Base-by-base conservation (phyloP, 441 rosid genomes). In the Mallotus japonicus region DNA sequence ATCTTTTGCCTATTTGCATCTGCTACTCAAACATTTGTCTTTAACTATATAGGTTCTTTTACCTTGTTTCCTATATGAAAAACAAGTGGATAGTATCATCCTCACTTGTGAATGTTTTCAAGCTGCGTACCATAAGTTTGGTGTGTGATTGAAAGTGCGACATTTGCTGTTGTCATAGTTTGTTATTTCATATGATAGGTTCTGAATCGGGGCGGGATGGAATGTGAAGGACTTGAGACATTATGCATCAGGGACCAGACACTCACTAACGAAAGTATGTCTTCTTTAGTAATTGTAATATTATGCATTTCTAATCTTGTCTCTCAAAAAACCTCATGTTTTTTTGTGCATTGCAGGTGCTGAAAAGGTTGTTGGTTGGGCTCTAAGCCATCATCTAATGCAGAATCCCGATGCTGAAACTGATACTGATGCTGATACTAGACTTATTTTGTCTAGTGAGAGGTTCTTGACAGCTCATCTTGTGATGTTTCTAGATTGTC, bases 331-430 rank as follows among this genome's bases (percentile, higher is more conserved):
- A 32, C 58, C 10, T 47, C 69, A 46, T 78, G 17, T 44, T 40
- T 76, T 63, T 44, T 63, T 75, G 58, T 80, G 68, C 59, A 51
- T 73, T 75, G 67, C 85, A 92, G 98, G 89, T 81, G 93, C 92
- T 68, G 98, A 94, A 81, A 92, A 88, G 85, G 86, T 94, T 56
- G 73, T 90, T 75, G 95, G 95, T 71, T 94, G 95, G 98, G 97
- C 92, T 74, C 67, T 92, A 71, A 84, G 96, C 85, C 87, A 88
- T 80, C 88, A 94, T 84, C 70, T 90, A 77, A 89, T 86, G 92
- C 85, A 82, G 79, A 88, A 90, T 81, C 85, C 89, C 77, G 90
- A 84, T 71, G 84, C 56, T 59, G 90, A 84, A 73, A 83, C 62
- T 59, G 86, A 86, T 42, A 78, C 80, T 50, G 88, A 89, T 63